Conservation (phyloP, 169 alveolate species). For the Miamiensis avidus region DNA sequence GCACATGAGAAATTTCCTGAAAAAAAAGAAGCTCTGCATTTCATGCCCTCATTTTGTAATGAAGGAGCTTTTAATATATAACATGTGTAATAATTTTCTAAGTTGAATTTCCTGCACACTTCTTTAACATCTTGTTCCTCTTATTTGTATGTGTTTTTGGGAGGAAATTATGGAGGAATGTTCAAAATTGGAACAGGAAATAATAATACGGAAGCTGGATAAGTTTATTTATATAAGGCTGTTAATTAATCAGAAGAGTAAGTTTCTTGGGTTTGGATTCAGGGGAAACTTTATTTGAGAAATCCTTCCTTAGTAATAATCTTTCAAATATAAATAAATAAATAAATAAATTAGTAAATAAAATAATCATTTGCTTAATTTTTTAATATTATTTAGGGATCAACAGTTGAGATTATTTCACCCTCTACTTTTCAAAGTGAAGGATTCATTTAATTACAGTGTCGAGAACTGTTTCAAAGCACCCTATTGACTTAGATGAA, state of each 20-base stretch:
- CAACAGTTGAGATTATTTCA: slow-evolving; percentile 38
- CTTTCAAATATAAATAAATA: no score
- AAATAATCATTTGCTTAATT: no score
- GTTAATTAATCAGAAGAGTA: slow-evolving; percentile 61
- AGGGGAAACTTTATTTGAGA: slow-evolving; percentile 81
- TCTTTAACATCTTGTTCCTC: slow-evolving; percentile 81
- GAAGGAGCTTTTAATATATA: slow-evolving; percentile 60
- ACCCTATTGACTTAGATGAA: slow-evolving; percentile 44
- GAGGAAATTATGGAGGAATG: slow-evolving; percentile 80
- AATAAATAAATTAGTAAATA: no score
- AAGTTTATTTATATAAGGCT: slow-evolving; percentile 68
- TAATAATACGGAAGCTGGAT: slow-evolving; percentile 75
- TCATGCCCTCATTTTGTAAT: slow-evolving; percentile 43
- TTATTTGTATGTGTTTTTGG: slow-evolving; percentile 68
- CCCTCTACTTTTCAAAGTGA: slow-evolving; percentile 53
- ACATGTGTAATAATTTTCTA: slow-evolving; percentile 32
- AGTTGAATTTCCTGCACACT: slow-evolving; percentile 27
- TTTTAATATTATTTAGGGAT: background rate
- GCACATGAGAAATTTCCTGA: slow-evolving; percentile 5
- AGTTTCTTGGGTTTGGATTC: slow-evolving; percentile 79
- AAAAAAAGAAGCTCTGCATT: slow-evolving; percentile 32
- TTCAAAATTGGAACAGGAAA: slow-evolving; percentile 88
- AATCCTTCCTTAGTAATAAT: slow-evolving; percentile 54
- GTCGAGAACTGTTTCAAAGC: slow-evolving; percentile 59
- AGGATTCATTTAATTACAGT: slow-evolving; percentile 52